Base-by-base conservation (phyloP, 805 yeast species). In the Spathaspora gorwiae region DNA sequence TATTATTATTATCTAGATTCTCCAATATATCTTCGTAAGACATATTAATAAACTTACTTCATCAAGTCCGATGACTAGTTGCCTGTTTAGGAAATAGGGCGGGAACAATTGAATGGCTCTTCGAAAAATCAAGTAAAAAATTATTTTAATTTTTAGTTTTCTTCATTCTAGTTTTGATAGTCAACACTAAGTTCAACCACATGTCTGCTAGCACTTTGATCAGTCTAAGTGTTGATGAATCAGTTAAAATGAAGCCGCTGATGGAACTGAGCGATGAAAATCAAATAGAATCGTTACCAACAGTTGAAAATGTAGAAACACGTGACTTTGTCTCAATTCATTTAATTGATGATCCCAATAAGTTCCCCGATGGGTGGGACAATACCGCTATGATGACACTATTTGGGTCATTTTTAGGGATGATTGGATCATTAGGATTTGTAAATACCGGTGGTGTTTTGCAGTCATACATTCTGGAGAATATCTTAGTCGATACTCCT, bases 291-390 rank as follows among this genome's bases (percentile, higher is more conserved):
- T 19, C 24, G 24, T 19, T 19, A 19, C 24, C 24, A 19, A 2
- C 24, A 19, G 24, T 19, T 19, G 24, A 19, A 19, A 19, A 19
- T 19, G 2, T 19, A 3, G 24, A 19, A 19, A 19, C 24, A 19
- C 24, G 5, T 30, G 35, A 39, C 14, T 30, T 39, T 27, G 34
- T 26, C 19, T 42, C 37, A 11, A 19, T 11, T 14, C 46, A 42
- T 9, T 35, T 24, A 19, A 40, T 59, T 34, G 65, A 61, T 36
- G 56, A 60, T 37, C 56, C 64, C 7, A 47, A 44, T 26, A 42
- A 44, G 32, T 62, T 62, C 36, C 64, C 68, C 2, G 65, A 61
- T 39, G 64, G 66, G 9, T 64, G 65, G 3, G 12, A 27, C 19
- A 26, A n/a, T 9, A 26, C 15, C 14, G 37, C 47, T 11, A 33